A percentile compares a stretch with the other conserved stretches of the same genome.
These are phyloP conservation scores for Zopfochytrium polystomum DNA, from an alignment of 371 early-diverging fungal genomes.

Conservation along the genomic window DNA sequence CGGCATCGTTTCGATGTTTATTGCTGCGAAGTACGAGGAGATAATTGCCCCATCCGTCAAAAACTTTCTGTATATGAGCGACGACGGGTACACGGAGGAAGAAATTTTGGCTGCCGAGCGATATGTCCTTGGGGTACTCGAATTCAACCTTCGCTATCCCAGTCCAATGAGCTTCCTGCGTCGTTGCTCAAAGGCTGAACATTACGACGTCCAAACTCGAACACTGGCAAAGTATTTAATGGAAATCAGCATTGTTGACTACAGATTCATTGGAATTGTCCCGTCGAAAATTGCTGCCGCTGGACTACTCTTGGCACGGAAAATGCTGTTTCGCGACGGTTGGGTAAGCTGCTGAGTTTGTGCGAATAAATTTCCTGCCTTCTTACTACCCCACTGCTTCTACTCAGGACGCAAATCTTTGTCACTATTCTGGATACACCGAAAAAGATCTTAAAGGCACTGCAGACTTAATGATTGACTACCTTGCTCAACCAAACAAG, in stretches of 20 bases:
- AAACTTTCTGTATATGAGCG: slow-evolving; percentile 79
- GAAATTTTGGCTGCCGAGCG: slow-evolving; percentile 87
- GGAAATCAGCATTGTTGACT: slow-evolving; percentile 90
- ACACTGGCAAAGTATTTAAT: slow-evolving; percentile 94
- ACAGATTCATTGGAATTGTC: slow-evolving; percentile 67
- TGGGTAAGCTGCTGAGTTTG: slow-evolving; percentile 60
- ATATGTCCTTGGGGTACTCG: slow-evolving; percentile 78
- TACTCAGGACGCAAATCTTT: slow-evolving; percentile 55
- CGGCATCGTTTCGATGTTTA: slow-evolving; percentile 89
- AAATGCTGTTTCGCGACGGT: slow-evolving; percentile 71
- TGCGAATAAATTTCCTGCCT: background rate
- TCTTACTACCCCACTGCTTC: background rate
- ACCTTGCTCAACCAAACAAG: slow-evolving; percentile 50
- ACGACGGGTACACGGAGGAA: slow-evolving; percentile 67
- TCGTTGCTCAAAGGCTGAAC: slow-evolving; percentile 81
- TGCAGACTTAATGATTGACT: slow-evolving; percentile 66
- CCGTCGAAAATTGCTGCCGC: slow-evolving; percentile 86
- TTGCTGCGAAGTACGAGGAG: slow-evolving; percentile 98
- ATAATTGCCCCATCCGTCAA: slow-evolving; percentile 74
- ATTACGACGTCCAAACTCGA: slow-evolving; percentile 82
- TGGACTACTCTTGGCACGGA: slow-evolving; percentile 81
- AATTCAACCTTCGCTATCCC: slow-evolving; percentile 80
- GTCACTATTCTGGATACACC: slow-evolving; percentile 72
- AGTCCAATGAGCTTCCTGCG: slow-evolving; percentile 89
- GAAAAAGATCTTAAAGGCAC: slow-evolving; percentile 61